Evolutionary conservation across 345 rosid genomes (phyloP).

Genomic region (Syzygium jambos): DNA sequence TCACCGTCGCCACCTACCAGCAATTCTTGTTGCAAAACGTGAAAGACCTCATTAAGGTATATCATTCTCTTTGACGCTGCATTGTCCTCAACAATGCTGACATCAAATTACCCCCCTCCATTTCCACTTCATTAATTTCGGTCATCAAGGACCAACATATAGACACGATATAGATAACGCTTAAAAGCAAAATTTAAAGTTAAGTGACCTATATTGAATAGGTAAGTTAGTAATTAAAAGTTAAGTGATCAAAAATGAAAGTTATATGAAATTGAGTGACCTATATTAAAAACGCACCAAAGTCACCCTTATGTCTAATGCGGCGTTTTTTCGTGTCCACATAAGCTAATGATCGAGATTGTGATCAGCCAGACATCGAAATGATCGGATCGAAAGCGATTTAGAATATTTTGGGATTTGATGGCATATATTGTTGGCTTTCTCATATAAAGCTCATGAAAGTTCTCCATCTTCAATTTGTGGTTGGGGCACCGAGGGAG

Average conservation of each 20-base stretch:
- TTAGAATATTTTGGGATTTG: background rate
- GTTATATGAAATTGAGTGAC: background rate
- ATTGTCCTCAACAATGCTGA: background rate
- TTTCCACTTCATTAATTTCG: background rate
- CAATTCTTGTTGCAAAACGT: conserved; percentile 37
- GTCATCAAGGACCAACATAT: background rate
- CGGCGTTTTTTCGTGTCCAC: background rate
- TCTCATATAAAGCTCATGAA: background rate
- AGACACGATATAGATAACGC: background rate
- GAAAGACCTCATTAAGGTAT: conserved; percentile 44
- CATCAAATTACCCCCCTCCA: background rate
- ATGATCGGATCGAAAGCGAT: background rate
- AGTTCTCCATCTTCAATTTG: background rate
- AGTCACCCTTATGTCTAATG: background rate
- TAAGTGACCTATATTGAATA: background rate
- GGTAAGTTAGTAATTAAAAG: background rate
- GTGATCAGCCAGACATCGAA: background rate
- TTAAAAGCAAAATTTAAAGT: background rate
- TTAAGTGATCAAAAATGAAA: background rate
- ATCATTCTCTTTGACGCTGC: background rate
- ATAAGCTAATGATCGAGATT: background rate
- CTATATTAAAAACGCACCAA: background rate
- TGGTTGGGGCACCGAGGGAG: background rate
- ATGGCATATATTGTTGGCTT: background rate
- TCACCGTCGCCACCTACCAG: conserved; percentile 40